Base-by-base conservation (phyloP, 2,329 filamentous ascomycete species). In the Bisporella sp. region DNA sequence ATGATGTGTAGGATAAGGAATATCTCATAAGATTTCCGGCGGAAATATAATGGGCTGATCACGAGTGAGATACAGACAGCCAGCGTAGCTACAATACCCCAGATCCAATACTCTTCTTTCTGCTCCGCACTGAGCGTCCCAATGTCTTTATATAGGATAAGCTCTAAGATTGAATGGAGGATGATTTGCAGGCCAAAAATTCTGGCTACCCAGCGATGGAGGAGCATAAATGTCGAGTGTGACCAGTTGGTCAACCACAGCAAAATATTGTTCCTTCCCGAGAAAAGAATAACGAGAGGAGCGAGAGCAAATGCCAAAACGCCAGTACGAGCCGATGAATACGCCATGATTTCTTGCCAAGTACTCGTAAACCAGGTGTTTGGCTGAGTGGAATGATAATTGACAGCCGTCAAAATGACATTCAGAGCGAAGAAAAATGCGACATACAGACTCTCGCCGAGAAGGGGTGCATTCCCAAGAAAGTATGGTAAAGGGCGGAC, bases 121-220 rank as follows among this genome's bases (percentile, higher is more conserved):
- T 49, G 41, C 21, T 65, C 62, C 4, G 47, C 40, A 29, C 5
- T 21, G 30, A 35, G 30, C 2, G 40, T 39, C 6, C 47, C 47
- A 11, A 30, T 28, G 5, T 59, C 56, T 6, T 64, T 54, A 54
- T 71, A 68, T 0, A 67, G 53, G 3, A 63, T 54, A 0, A 76
- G 62, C 37, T 65, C 68, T 12, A 73, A 55, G 11, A 71, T 61
- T 0, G 68, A 71, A 60, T 79, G 75, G 0, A 78, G 41, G 6
- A 69, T 58, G 0, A 69, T 71, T 42, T 79, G 68, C 0, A 77
- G 42, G 1, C 67, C 66, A 31, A 65, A 70, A 6, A 78, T 62
- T 30, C 67, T 61, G 1, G 73, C 74, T 1, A 74, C 60, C 72
- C 72, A 77, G 8, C 73, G 66, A 54, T 78, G 75, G 0, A 77